Base-by-base conservation (phyloP, 1,139 yeast species). In the Chernovozyma aurita region DNA sequence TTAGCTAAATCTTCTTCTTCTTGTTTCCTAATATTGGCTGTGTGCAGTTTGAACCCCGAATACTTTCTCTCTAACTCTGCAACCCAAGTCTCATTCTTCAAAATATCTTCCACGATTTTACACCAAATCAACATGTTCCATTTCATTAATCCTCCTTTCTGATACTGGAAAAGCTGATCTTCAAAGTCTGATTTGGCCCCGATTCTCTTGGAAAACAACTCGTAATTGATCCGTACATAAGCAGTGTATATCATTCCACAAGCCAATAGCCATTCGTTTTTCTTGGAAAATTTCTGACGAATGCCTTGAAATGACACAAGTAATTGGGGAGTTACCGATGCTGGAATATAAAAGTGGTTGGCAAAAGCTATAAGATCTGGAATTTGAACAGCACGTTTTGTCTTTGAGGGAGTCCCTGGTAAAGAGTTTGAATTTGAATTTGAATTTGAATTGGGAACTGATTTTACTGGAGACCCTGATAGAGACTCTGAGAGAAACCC, bases 191-290 rank as follows among this genome's bases (percentile, higher is more conserved):
- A 55, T 38, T 65, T 71, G 18, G 75, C 65, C 2, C 83, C 78
- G 8, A 79, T 62, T 35, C 67, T 71, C 9, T 59, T 52, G 8
- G 60, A 52, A 14, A 80, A 56, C 21, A 67, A 51, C 18, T 62
- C 62, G 41, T 73, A 70, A 50, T 79, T 78, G 26, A 81, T 66
- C 12, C 80, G 61, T 12, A 67, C 60, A 36, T 77, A 79, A 12
- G 81, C 79, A 5, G 81, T 73, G 30, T 80, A 66, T 1, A 81
- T 65, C 43, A 82, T 53, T 0, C 88, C 90, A 52, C 85, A 79
- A 1, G 82, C 76, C 21, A 82, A 54, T 13, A 79, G 76, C 86
- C 88, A 82, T 31, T 80, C 82, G 39, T 73, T 77, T 33, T 73
- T 73, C 43, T 65, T 69, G 14, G 51, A 47, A 35, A 80, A 71